Evolutionary conservation across 768 basidiomycete genomes (phyloP), one percentile per base, ranked within the genome.

Genomic region (Tylopilus subfusipes): DNA sequence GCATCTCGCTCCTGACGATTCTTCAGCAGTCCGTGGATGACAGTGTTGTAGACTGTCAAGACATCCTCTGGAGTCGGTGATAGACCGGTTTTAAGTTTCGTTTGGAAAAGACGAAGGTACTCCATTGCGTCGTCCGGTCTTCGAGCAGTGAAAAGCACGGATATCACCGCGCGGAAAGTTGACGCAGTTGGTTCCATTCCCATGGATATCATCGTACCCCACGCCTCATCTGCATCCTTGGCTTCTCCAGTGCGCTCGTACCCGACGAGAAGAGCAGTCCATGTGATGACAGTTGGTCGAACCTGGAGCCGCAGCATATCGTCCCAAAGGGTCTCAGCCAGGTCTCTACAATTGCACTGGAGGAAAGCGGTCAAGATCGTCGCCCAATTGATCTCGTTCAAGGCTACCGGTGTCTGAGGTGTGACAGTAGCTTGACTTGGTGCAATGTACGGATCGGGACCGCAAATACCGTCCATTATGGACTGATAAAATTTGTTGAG

Each of bases 231-330:
- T 12, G 86, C 82, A 49, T 83, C 77, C 3, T 76, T 73, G 16
- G 77, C 68, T 48, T 80, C 75, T 21, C 78, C 76, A 34, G 77
- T 71, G 44, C 77, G 72, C 30, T 76, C 78, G 59, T 86, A 85
- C 9, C 82, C 81, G 44, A 84, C 80, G 34, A 94, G 72, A 42
- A 91, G 76, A 16, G 83, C 81, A 11, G 81, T 89, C 90, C 91
- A 93, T 46, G 82, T 78, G 25, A 76, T 71, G 10, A 80, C 68
- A 2, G 78, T 78, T n/a, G 84, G 84, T 34, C 54, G 67, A 34
- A 86, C 67, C 1, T 76, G 77, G 21, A 77, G 70, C 34, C 68
- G 60, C 18, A 72, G 50, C 72, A 90, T 79, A 65, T 90, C 88
- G 33, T 79, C 74, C 91, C 91, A 92, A 6, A 91, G 64, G 22